Conservation (phyloP, 1,284 basidiomycete species). For the Rhodofomes roseus region DNA sequence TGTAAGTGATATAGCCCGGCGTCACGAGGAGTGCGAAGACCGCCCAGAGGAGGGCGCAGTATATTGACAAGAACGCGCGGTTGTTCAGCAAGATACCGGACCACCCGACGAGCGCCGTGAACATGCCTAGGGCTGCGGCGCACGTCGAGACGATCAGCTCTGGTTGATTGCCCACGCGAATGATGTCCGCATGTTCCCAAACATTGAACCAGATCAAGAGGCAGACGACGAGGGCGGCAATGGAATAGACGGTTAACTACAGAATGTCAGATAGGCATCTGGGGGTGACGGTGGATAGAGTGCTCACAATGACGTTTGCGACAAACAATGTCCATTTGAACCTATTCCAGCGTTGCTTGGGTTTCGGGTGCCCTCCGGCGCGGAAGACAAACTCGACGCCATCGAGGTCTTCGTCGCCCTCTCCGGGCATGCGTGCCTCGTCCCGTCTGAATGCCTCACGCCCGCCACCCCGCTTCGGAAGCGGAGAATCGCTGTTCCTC, state of each 20-base stretch:
- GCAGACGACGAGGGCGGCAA: constrained; percentile 46
- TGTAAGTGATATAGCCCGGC: constrained; percentile 62
- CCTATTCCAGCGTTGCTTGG: constrained; percentile 52
- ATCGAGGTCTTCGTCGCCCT: constrained; percentile 51
- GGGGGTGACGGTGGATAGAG: not conserved
- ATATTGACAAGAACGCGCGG: constrained; percentile 58
- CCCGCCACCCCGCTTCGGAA: constrained; percentile 48
- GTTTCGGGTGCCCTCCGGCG: constrained; percentile 36
- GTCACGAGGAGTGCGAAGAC: constrained; percentile 55
- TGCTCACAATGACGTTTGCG: constrained; percentile 47
- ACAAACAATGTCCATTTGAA: constrained; percentile 60
- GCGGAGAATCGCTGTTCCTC: constrained; percentile 22
- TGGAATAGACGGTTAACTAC: constrained; percentile 49
- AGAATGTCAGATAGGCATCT: not conserved
- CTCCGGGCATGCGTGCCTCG: constrained; percentile 47
- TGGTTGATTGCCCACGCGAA: constrained; percentile 50
- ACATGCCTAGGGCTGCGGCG: constrained; percentile 42
- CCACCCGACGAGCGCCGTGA: constrained; percentile 58
- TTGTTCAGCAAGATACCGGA: constrained; percentile 64
- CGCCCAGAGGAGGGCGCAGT: constrained; percentile 55
- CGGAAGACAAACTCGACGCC: constrained; percentile 38
- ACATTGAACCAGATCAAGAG: constrained; percentile 62
- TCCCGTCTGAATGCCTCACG: constrained; percentile 48
- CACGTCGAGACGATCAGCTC: constrained; percentile 59
- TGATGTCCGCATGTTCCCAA: constrained; percentile 52